Conservation (phyloP, 495 filamentous ascomycete genomes). For the Hypomontagnella submonticulosa region DNA sequence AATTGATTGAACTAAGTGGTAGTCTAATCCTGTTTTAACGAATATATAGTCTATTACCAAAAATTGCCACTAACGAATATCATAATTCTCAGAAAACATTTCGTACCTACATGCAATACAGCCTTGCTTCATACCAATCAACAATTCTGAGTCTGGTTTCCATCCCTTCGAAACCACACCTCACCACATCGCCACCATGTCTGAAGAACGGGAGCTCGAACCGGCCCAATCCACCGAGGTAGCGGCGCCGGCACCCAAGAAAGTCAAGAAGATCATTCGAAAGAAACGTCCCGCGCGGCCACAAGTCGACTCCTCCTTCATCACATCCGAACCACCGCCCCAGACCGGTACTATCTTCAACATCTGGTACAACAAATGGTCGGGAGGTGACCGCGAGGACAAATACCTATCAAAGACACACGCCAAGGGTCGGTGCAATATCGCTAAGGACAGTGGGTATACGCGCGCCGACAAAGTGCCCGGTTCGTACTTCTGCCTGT, state of each 20-base stretch:
- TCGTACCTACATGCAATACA: slow-evolving; percentile 13
- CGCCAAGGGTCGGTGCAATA: slow-evolving; percentile 82
- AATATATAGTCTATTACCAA: slow-evolving; percentile 10
- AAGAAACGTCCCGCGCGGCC: slow-evolving; percentile 76
- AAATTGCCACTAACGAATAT: slow-evolving; percentile 13
- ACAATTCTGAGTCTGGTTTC: slow-evolving; percentile 20
- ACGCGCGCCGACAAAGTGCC: slow-evolving; percentile 80
- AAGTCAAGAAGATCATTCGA: slow-evolving; percentile 71
- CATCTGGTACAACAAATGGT: slow-evolving; percentile 97
- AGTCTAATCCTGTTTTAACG: slow-evolving; percentile 8
- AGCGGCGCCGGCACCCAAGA: slow-evolving; percentile 59
- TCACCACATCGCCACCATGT: slow-evolving; percentile 39
- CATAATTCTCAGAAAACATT: slow-evolving; percentile 26
- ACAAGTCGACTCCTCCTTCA: slow-evolving; percentile 84
- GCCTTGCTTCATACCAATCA: slow-evolving; percentile 22
- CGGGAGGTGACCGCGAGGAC: slow-evolving; percentile 92
- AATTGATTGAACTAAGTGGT: not conserved
- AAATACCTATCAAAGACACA: slow-evolving; percentile 78
- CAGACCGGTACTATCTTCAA: slow-evolving; percentile 96
- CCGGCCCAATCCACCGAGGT: slow-evolving; percentile 55
- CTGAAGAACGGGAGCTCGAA: slow-evolving; percentile 47
- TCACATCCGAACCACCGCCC: slow-evolving; percentile 80
- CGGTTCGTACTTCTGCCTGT: slow-evolving; percentile 91
- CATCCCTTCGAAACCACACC: slow-evolving; percentile 6
- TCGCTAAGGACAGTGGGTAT: slow-evolving; percentile 85